Conservation (phyloP, 2,329 filamentous ascomycete genomes). For the Colletotrichum sansevieriae region DNA sequence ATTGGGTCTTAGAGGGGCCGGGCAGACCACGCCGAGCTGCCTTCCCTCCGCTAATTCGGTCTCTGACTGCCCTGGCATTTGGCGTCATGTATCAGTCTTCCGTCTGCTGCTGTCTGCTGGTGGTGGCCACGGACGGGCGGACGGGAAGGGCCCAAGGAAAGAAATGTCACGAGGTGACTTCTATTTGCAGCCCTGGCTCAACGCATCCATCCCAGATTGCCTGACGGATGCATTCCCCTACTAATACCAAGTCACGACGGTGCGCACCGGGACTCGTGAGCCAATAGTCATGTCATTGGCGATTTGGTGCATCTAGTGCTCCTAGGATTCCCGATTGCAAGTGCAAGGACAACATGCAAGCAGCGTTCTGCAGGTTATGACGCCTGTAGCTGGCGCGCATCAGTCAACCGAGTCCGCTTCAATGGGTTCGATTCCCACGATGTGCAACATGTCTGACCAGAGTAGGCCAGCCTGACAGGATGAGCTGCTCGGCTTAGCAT, state of each 20-base stretch:
- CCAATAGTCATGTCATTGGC: constrained; percentile 23
- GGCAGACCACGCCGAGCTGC: constrained; percentile 16
- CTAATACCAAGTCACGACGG: constrained; percentile 8
- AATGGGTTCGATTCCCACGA: constrained; percentile 9
- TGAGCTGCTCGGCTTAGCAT: neutral
- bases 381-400: constrained; percentile 16
- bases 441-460: constrained; percentile 1
- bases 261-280: constrained; percentile 9
- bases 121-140: constrained; percentile 14
- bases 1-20: constrained; percentile 35
- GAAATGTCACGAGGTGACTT: constrained; percentile 5
- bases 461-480: neutral
- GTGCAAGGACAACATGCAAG: constrained; percentile 15
- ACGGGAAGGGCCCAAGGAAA: constrained; percentile 13
- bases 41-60: neutral
- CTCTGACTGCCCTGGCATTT: no score
- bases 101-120: neutral
- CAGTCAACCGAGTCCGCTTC: constrained; percentile 14
- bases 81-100: no score
- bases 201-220: neutral
- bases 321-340: constrained; percentile 28
- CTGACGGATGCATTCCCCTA: constrained; percentile 3
- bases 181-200: constrained; percentile 5
- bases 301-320: constrained; percentile 14
- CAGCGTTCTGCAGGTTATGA: constrained; percentile 10